Conservation (phyloP, 202 grass and related monocot species). For the Sporobolus alterniflorus region DNA sequence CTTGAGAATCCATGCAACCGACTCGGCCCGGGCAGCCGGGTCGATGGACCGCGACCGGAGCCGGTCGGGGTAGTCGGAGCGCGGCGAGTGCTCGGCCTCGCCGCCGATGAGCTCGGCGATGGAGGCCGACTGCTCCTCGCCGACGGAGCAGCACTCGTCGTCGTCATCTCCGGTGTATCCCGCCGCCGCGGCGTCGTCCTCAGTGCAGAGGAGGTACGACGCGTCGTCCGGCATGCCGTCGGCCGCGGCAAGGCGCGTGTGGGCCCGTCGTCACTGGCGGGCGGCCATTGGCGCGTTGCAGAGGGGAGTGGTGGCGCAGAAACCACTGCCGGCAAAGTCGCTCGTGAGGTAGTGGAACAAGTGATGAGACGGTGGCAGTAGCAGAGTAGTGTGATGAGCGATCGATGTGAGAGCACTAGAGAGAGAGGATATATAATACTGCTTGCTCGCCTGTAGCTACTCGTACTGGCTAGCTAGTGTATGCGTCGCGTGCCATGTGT, state of each 20-base stretch:
- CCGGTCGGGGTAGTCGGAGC: constrained; percentile 58
- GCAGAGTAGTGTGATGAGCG: constrained; percentile 20
- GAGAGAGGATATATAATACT: constrained; percentile 37
- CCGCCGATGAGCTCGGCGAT: constrained; percentile 70
- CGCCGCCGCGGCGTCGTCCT: constrained; percentile 50
- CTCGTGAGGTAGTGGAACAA: constrained; percentile 25
- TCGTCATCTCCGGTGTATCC: constrained; percentile 3
- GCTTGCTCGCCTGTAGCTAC: constrained; percentile 9
- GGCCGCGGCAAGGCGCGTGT: neutral
- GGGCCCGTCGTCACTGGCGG: constrained; percentile 34
- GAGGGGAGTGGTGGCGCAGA: constrained; percentile 25
- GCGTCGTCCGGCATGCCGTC: constrained; percentile 53
- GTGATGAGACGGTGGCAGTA: neutral
- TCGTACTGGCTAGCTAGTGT: neutral
- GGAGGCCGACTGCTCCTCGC: constrained; percentile 44
- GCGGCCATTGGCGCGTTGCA: constrained; percentile 23
- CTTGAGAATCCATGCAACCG: constrained; percentile 91
- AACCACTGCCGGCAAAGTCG: neutral
- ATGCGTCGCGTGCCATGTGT: neutral
- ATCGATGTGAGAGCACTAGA: constrained; percentile 49
- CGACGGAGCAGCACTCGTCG: constrained; percentile 39
- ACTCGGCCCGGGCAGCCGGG: constrained; percentile 61
- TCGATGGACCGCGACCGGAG: constrained; percentile 69
- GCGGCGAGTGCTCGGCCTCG: constrained; percentile 58
- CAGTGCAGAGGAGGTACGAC: constrained; percentile 79